phyloP scores from a whole-genome alignment of 2,329 filamentous ascomycete species.

The Verticillium zaregamsianum region DNA sequence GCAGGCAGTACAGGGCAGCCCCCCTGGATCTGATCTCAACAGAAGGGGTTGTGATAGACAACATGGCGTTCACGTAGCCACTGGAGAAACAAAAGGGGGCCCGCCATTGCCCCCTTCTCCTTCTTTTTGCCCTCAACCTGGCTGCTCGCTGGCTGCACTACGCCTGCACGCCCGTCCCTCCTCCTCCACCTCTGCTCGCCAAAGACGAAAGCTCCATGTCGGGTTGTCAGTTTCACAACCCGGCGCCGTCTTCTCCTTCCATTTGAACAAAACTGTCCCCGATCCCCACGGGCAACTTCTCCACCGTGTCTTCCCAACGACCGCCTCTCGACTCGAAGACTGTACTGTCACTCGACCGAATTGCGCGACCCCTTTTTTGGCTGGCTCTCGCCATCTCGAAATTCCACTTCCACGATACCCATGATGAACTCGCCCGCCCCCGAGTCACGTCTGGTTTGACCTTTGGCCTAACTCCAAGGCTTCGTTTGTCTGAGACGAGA shows the following conservation, averaged over 20 bases:
- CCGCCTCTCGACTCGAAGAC: neutral
- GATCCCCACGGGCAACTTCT: neutral
- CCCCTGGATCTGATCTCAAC: too few species aligned
- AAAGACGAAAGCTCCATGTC: constrained; percentile 1
- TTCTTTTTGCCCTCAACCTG: neutral
- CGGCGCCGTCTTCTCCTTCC: neutral
- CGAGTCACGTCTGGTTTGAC: constrained; percentile 9
- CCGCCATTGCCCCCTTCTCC: neutral
- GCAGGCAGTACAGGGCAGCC: too few species aligned
- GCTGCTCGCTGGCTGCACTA: neutral
- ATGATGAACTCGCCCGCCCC: constrained; percentile 11
- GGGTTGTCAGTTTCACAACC: constrained; percentile 4
- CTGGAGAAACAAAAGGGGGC: neutral
- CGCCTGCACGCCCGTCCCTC: neutral
- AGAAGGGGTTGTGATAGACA: neutral
- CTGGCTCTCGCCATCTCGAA: neutral
- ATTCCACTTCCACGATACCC: constrained; percentile 1
- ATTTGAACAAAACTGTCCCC: constrained; percentile 1
- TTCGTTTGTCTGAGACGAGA: constrained; percentile 8
- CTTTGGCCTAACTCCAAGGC: constrained; percentile 11
- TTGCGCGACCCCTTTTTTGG: neutral
- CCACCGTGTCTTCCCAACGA: constrained; percentile 13
- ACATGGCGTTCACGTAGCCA: neutral
- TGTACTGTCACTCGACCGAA: neutral
- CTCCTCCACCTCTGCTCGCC: neutral